phyloP scores from a whole-genome alignment of 768 basidiomycete species.

The Leccinum sublutescens region DNA sequence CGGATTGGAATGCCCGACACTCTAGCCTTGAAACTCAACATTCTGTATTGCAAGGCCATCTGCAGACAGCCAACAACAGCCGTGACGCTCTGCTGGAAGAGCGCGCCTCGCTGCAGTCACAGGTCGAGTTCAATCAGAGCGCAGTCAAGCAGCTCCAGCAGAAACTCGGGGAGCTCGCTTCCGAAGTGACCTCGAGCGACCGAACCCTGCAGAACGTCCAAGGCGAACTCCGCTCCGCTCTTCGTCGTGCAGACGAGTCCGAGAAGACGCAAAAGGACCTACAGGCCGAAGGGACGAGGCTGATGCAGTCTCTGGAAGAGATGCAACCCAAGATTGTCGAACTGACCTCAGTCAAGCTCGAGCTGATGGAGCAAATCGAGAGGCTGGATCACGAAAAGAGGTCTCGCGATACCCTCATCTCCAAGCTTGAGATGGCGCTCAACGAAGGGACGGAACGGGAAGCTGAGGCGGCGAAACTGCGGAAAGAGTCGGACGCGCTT shows the following conservation, averaged over 20 bases:
- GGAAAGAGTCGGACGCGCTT: constrained; percentile 43
- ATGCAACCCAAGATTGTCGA: constrained; percentile 85
- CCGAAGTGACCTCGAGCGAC: constrained; percentile 51
- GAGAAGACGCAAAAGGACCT: constrained; percentile 70
- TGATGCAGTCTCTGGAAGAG: constrained; percentile 81
- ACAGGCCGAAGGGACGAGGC: constrained; percentile 72
- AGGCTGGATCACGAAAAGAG: constrained; percentile 51
- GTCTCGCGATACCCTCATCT: constrained; percentile 55
- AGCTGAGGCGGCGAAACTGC: constrained; percentile 44
- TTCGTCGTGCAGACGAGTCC: constrained; percentile 70
- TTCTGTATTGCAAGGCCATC: constrained; percentile 38
- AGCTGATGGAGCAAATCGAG: constrained; percentile 64
- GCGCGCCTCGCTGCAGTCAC: constrained; percentile 47
- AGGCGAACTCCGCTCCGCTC: constrained; percentile 62
- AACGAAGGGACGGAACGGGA: constrained; percentile 53
- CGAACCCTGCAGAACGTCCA: constrained; percentile 61
- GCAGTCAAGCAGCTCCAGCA: constrained; percentile 54
- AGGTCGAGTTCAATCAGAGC: constrained; percentile 45
- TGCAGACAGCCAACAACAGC: constrained; percentile 45
- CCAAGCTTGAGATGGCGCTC: constrained; percentile 58
- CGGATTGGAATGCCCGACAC: constrained; percentile 48
- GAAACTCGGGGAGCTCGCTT: constrained; percentile 53
- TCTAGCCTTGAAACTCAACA: constrained; percentile 45
- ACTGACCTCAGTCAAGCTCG: constrained; percentile 68
- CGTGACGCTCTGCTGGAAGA: constrained; percentile 49